Conservation (phyloP, 2,329 filamentous ascomycete genomes). For the Whalleya microplaca region DNA sequence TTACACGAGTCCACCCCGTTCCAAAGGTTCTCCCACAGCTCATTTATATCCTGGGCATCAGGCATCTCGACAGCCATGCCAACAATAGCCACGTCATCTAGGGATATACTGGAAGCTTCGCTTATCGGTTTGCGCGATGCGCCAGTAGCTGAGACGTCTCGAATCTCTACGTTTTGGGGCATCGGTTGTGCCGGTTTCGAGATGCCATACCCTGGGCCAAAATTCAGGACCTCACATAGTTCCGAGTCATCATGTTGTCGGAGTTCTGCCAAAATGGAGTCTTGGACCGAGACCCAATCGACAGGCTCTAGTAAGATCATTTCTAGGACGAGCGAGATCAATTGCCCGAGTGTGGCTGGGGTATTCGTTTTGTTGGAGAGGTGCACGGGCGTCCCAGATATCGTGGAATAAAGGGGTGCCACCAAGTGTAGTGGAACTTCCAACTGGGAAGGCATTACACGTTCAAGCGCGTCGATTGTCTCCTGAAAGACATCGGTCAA, state of each 20-base stretch:
- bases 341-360: neutral
- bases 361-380: neutral
- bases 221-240: constrained; percentile 10
- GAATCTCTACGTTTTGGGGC: constrained; percentile 7
- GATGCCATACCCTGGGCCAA: constrained; percentile 13
- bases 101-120: neutral
- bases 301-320: constrained; percentile 19
- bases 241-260: neutral
- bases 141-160: constrained; percentile 11
- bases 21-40: constrained; percentile 19
- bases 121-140: neutral
- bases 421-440: neutral
- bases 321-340: constrained; percentile 6
- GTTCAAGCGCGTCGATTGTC: constrained; percentile 1
- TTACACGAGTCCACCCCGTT: constrained; percentile 18
- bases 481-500: constrained; percentile 6
- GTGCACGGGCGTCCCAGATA: neutral
- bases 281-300: constrained; percentile 16
- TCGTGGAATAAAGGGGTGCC: neutral
- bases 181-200: constrained; percentile 3
- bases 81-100: constrained; percentile 21
- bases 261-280: constrained; percentile 7
- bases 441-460: neutral
- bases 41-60: constrained; percentile 9
- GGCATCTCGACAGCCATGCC: constrained; percentile 17